Evolutionary conservation across 1,284 basidiomycete genomes (phyloP).

Genomic region (Hemileccinum hortonii): DNA sequence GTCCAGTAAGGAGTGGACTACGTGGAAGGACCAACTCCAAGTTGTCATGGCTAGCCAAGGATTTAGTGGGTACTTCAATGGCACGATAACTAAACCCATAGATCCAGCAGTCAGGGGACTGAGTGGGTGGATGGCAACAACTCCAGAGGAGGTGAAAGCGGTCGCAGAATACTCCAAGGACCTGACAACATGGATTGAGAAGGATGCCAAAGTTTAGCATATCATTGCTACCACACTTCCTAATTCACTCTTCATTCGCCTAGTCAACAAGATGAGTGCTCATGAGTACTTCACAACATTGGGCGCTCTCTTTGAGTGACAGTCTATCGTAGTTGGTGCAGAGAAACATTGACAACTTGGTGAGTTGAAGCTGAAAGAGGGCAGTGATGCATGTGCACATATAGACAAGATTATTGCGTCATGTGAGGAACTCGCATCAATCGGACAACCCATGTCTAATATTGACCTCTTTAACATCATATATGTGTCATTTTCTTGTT

Average conservation of each 20-base stretch:
- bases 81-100: background rate
- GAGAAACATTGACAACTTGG: background rate
- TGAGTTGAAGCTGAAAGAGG: slow-evolving; percentile 1
- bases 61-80: background rate
- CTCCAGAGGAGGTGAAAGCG: background rate
- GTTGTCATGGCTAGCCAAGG: too few relatives aligned
- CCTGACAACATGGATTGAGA: background rate
- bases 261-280: background rate
- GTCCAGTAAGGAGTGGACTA: too few relatives aligned
- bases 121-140: background rate
- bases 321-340: background rate
- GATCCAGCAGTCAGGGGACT: background rate
- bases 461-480: slow-evolving; percentile 35
- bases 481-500: slow-evolving; percentile 32
- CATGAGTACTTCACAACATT: background rate
- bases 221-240: background rate
- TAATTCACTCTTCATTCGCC: background rate
- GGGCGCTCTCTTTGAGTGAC: background rate
- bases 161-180: background rate
- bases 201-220: background rate
- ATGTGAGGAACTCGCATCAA: slow-evolving; percentile 27
- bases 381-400: background rate
- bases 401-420: background rate
- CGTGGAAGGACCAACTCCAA: too few relatives aligned
- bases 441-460: slow-evolving; percentile 33